Evolutionary conservation across 192 early-diverging fungal genomes (phyloP).

Genomic region (Coemansia aciculifera): DNA sequence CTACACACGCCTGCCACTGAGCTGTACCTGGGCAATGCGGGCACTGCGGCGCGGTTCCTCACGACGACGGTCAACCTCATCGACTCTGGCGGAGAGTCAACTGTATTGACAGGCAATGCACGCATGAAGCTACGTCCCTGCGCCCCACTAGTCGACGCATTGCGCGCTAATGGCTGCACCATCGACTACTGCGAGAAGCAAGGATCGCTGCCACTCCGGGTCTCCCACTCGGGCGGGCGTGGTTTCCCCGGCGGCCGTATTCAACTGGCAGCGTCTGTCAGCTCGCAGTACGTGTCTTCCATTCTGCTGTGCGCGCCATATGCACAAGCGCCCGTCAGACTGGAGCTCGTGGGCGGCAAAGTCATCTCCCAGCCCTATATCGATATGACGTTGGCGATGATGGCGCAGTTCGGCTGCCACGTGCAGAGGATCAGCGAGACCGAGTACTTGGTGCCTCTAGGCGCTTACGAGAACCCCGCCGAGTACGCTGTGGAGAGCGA

Average conservation of each 20-base stretch:
- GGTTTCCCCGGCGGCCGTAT: slow-evolving; percentile 87
- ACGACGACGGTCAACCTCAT: slow-evolving; percentile 83
- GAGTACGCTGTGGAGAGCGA: slow-evolving; percentile 94
- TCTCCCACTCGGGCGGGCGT: slow-evolving; percentile 62
- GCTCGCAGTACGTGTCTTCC: slow-evolving; percentile 97
- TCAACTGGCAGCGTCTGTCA: slow-evolving; percentile 87
- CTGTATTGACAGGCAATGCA: slow-evolving; percentile 89
- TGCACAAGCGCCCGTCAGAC: slow-evolving; percentile 71
- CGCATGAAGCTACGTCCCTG: slow-evolving; percentile 98
- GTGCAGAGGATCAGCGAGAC: slow-evolving; percentile 74
- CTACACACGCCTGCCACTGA: slow-evolving; percentile 73
- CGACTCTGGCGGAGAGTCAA: slow-evolving; percentile 39
- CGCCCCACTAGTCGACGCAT: slow-evolving; percentile 82
- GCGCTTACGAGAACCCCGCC: slow-evolving; percentile 77
- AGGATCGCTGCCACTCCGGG: slow-evolving; percentile 85
- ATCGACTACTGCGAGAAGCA: slow-evolving; percentile 76
- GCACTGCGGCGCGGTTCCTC: slow-evolving; percentile 95
- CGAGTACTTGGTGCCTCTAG: slow-evolving; percentile 80
- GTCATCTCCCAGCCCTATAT: slow-evolving; percentile 98
- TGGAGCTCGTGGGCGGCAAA: slow-evolving; percentile 86
- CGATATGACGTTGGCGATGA: slow-evolving; percentile 99
- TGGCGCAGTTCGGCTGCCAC: slow-evolving; percentile 87
- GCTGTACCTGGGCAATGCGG: slow-evolving; percentile 95
- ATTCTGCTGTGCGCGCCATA: slow-evolving; percentile 96
- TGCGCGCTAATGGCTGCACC: slow-evolving; percentile 76